phyloP scores from a whole-genome alignment of 164 flowering plant genomes.

The Warburgia ugandensis region DNA sequence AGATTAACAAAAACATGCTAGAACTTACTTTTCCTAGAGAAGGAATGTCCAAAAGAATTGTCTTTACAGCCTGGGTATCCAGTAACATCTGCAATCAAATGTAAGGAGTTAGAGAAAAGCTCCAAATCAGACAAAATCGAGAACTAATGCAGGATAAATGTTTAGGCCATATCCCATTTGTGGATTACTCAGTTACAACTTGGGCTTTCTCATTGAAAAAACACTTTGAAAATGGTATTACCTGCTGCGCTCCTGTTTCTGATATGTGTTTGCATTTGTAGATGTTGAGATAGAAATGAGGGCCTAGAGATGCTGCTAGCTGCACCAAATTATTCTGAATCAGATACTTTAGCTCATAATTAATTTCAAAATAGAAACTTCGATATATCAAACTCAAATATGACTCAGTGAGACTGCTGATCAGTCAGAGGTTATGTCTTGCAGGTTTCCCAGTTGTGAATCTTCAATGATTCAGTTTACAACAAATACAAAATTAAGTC shows the following conservation, averaged over 20 bases:
- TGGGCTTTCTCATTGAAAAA: neutral
- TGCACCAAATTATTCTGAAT: slow-evolving; percentile 26
- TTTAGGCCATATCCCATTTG: neutral
- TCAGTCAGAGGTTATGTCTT: too few relatives aligned
- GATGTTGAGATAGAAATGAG: slow-evolving; percentile 84
- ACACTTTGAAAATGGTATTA: slow-evolving; percentile 13
- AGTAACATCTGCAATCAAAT: slow-evolving; percentile 67
- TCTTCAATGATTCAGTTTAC: too few relatives aligned
- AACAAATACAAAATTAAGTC: too few relatives aligned
- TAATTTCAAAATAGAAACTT: neutral
- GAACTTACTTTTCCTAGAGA: slow-evolving; percentile 42
- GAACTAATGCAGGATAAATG: neutral
- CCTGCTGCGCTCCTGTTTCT: slow-evolving; percentile 98
- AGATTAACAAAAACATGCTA: neutral
- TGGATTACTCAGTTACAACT: neutral
- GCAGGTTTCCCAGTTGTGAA: too few relatives aligned
- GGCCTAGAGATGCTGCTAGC: slow-evolving; percentile 96
- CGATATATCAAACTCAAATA: neutral
- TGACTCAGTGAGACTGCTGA: too few relatives aligned
- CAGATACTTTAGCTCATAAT: too few relatives aligned
- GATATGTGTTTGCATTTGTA: slow-evolving; percentile 95
- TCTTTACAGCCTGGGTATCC: slow-evolving; percentile 97
- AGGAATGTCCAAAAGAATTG: slow-evolving; percentile 90
- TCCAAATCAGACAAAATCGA: neutral
- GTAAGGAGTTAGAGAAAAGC: neutral